These are phyloP conservation scores for Backusella psychrophila DNA, from an alignment of 192 early-diverging fungal genomes.

Conservation along the genomic window DNA sequence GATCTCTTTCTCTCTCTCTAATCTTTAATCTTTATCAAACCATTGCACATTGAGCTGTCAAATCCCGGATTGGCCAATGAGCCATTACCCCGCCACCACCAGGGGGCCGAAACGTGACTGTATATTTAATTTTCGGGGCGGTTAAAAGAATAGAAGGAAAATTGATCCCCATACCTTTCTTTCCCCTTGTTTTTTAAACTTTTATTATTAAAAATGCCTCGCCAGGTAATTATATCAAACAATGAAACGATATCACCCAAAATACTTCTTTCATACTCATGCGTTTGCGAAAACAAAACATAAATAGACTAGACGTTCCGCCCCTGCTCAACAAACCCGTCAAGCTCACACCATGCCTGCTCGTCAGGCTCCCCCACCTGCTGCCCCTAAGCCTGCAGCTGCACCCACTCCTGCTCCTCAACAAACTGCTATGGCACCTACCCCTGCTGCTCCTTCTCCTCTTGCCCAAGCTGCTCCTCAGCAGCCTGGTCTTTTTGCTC, in stretches of 20 bases:
- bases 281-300: background rate
- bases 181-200: conserved; percentile 12
- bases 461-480: conserved; percentile 58
- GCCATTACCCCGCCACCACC: background rate
- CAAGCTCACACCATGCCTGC: conserved; percentile 56
- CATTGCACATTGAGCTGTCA: background rate
- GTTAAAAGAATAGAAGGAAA: background rate
- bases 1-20: background rate
- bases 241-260: background rate
- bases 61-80: background rate
- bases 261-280: background rate
- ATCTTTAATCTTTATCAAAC: background rate
- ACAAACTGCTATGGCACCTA: conserved; percentile 22
- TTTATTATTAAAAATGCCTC: conserved; percentile 21
- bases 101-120: background rate
- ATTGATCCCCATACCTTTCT: background rate
- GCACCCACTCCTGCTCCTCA: conserved; percentile 34
- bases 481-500: conserved; percentile 74
- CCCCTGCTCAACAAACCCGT: conserved; percentile 51
- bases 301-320: conserved; percentile 41
- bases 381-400: conserved; percentile 32
- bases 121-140: background rate
- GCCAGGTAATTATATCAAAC: conserved; percentile 19
- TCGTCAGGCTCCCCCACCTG: conserved; percentile 57
- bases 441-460: conserved; percentile 42